Evolutionary conservation across 306 rosid genomes (phyloP).

Genomic region (Rosa lucieae): DNA sequence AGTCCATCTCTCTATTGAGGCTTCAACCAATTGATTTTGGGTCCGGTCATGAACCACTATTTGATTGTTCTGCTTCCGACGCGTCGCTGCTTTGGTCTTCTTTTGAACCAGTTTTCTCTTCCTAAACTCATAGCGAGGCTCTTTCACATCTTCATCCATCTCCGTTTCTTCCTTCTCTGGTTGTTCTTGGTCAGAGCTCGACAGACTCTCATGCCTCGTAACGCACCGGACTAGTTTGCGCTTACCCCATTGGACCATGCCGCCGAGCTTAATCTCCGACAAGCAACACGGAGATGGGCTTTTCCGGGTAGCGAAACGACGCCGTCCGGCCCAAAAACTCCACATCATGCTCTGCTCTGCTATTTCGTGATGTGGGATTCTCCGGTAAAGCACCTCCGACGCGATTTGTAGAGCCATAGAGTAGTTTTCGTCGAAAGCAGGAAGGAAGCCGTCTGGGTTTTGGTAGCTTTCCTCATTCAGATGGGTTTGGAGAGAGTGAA

Average conservation of each 20-base stretch:
- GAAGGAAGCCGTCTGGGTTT: constrained; percentile 39
- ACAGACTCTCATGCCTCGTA: constrained; percentile 34
- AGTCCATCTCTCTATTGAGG: constrained; percentile 40
- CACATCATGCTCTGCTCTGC: constrained; percentile 45
- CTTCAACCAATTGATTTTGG: constrained; percentile 39
- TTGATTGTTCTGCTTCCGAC: constrained; percentile 31
- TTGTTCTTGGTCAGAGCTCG: constrained; percentile 13
- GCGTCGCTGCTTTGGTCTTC: constrained; percentile 20
- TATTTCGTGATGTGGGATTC: constrained; percentile 46
- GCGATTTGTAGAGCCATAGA: constrained; percentile 54
- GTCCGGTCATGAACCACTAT: constrained; percentile 22
- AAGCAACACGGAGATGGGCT: constrained; percentile 33
- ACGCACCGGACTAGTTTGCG: constrained; percentile 61
- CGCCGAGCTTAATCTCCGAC: constrained; percentile 59
- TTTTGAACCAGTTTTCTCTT: constrained; percentile 27
- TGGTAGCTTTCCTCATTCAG: constrained; percentile 34
- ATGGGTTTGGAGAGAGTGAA: constrained; percentile 57
- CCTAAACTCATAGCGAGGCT: constrained; percentile 4
- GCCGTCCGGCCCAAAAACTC: constrained; percentile 61
- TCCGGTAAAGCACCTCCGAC: constrained; percentile 45
- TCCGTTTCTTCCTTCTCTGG: not conserved
- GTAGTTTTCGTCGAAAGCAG: constrained; percentile 64
- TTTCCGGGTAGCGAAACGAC: constrained; percentile 23
- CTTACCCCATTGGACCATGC: constrained; percentile 81
- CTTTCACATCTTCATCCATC: constrained; percentile 15